Percentiles rank a stretch among this genome's conserved stretches.
phyloP scores from a whole-genome alignment of 2,329 filamentous ascomycete species.

The Colletotrichum sp. region DNA sequence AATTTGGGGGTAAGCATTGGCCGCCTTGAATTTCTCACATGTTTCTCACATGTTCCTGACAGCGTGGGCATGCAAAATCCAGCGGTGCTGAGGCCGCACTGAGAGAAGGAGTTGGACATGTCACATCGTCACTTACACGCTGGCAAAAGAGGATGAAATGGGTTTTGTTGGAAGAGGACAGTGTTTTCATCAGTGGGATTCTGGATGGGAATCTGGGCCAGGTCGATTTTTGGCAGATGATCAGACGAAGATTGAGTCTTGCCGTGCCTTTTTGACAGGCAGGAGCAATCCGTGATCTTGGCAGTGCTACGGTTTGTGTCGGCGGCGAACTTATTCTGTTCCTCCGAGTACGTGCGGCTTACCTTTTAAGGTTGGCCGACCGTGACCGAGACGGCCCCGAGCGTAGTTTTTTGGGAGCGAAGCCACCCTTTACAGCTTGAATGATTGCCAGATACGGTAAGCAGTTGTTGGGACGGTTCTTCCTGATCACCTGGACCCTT shows the following conservation, averaged over 20 bases:
- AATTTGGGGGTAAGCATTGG: not conserved
- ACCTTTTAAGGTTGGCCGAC: not conserved
- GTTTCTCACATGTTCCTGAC: not conserved
- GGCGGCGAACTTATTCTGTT: not conserved
- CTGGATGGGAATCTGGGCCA: not conserved
- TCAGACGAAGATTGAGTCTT: not conserved
- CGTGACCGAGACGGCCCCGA: not conserved
- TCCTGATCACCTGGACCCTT: not conserved
- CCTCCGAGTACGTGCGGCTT: not conserved
- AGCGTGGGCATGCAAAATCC: not conserved
- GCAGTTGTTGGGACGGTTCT: not conserved
- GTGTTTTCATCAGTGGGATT: not conserved
- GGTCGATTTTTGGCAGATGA: not conserved
- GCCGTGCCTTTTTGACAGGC: not conserved
- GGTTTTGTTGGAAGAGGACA: not conserved
- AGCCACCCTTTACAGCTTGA: not conserved
- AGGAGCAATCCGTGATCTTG: not conserved
- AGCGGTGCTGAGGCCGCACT: not conserved
- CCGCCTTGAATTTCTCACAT: not conserved
- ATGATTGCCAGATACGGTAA: not conserved
- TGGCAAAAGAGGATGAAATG: not conserved
- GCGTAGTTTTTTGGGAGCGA: not conserved
- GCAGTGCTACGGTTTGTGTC: not conserved
- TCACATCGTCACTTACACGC: not conserved
- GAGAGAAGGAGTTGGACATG: not conserved